Evolutionary conservation across 768 basidiomycete species (phyloP).

Genomic region (Mycena olivaceomarginata): DNA sequence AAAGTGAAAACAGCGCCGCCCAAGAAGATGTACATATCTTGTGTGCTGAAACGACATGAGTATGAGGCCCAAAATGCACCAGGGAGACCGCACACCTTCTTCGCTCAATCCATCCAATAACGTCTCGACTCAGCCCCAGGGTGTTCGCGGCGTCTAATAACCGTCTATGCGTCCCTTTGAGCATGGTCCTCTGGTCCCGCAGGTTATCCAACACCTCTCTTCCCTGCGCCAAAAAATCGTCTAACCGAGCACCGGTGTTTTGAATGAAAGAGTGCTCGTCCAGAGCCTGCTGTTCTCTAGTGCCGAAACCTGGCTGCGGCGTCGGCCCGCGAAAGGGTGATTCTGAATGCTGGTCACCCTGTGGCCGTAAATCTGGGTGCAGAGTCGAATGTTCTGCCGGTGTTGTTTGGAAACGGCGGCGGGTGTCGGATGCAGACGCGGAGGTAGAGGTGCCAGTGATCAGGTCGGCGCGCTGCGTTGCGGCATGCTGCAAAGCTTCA

Average conservation of each 20-base stretch:
- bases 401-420: slow-evolving; percentile 78
- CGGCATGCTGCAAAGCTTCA: slow-evolving; percentile 68
- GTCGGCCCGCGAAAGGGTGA: slow-evolving; percentile 87
- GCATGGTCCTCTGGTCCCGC: slow-evolving; percentile 92
- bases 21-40: slow-evolving; percentile 96
- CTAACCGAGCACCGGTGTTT: slow-evolving; percentile 87
- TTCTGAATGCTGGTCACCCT: slow-evolving; percentile 77
- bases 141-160: slow-evolving; percentile 95
- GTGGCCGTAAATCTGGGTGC: slow-evolving; percentile 70
- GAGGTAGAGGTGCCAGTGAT: slow-evolving; percentile 67
- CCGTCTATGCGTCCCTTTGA: slow-evolving; percentile 95
- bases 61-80: slow-evolving; percentile 1
- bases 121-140: slow-evolving; percentile 93
- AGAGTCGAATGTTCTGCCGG: slow-evolving; percentile 68
- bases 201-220: slow-evolving; percentile 94
- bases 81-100: slow-evolving; percentile 79
- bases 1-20: slow-evolving; percentile 92
- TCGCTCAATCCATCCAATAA: slow-evolving; percentile 98
- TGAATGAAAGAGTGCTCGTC: slow-evolving; percentile 94
- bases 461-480: slow-evolving; percentile 79
- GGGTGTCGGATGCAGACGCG: slow-evolving; percentile 75
- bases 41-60: slow-evolving; percentile 74
- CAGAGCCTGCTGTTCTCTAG: slow-evolving; percentile 87
- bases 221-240: slow-evolving; percentile 95
- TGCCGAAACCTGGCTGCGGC: slow-evolving; percentile 71